phyloP scores from a whole-genome alignment of 2,329 filamentous ascomycete genomes.

The Decorospora gaudefroyi region DNA sequence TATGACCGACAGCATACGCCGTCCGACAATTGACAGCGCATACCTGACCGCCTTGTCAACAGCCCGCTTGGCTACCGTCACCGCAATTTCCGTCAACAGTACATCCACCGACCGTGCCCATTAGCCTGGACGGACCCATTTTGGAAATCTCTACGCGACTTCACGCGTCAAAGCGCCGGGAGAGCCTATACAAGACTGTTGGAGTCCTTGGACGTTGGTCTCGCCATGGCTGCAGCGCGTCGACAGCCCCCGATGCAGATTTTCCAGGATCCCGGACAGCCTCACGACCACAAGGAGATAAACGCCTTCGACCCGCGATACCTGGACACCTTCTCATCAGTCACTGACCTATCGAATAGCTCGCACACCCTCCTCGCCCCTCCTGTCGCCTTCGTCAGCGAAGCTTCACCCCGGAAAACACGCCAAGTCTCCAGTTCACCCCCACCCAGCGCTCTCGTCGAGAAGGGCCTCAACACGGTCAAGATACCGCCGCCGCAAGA shows the following conservation, averaged over 20 bases:
- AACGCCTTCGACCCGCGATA: slow-evolving; percentile 58
- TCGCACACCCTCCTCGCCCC: slow-evolving; percentile 71
- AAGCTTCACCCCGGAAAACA: slow-evolving; percentile 72
- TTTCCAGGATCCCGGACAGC: slow-evolving; percentile 59
- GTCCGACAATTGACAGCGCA: slow-evolving; percentile 24
- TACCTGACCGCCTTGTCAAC: slow-evolving; percentile 19
- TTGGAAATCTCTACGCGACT: slow-evolving; percentile 44
- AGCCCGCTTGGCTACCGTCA: slow-evolving; percentile 33
- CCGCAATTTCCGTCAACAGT: slow-evolving; percentile 41
- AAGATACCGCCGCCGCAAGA: slow-evolving; percentile 67
- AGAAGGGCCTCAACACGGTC: slow-evolving; percentile 68
- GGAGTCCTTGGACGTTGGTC: slow-evolving; percentile 31
- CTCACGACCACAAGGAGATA: slow-evolving; percentile 51
- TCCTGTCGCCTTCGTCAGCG: slow-evolving; percentile 55
- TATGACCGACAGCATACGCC: slow-evolving; percentile 24
- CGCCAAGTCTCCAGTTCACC: slow-evolving; percentile 62
- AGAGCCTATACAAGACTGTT: slow-evolving; percentile 38
- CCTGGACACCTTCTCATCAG: slow-evolving; percentile 51
- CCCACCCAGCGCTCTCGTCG: slow-evolving; percentile 61
- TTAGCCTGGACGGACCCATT: slow-evolving; percentile 27
- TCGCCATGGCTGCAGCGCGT: slow-evolving; percentile 60
- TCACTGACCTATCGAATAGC: slow-evolving; percentile 56
- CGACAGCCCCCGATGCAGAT: slow-evolving; percentile 60
- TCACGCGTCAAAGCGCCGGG: slow-evolving; percentile 47
- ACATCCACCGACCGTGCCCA: slow-evolving; percentile 33